A percentile compares a stretch with the other conserved stretches of the same genome.
Evolutionary conservation across 2,329 filamentous ascomycete species (phyloP).

Genomic region (Ascochyta rabiei): DNA sequence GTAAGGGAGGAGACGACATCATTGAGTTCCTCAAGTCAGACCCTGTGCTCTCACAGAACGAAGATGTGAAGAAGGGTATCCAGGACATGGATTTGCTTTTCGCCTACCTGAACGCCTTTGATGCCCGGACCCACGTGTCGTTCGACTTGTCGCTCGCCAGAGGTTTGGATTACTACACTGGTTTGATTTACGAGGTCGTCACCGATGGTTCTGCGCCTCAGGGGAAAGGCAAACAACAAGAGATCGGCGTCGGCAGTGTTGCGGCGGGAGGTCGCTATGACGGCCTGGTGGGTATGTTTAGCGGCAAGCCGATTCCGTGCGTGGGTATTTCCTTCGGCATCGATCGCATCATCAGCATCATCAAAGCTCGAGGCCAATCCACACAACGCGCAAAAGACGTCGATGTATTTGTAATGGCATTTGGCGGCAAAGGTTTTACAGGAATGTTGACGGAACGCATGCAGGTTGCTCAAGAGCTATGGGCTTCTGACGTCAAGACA

Average conservation of each 20-base stretch:
- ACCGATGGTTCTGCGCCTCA: conserved; percentile 74
- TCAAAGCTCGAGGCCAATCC: conserved; percentile 74
- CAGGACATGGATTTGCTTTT: conserved; percentile 82
- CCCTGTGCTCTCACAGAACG: conserved; percentile 58
- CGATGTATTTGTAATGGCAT: conserved; percentile 94
- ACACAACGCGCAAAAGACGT: conserved; percentile 72
- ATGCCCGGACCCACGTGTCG: conserved; percentile 74
- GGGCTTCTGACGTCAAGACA: conserved; percentile 89
- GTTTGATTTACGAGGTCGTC: conserved; percentile 87
- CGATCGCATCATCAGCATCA: conserved; percentile 93
- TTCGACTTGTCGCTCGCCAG: conserved; percentile 91
- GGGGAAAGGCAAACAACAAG: conserved; percentile 43
- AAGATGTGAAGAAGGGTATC: conserved; percentile 75
- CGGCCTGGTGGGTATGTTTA: conserved; percentile 93
- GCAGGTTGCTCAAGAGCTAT: conserved; percentile 75
- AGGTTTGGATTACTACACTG: conserved; percentile 92
- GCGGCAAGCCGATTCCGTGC: conserved; percentile 86
- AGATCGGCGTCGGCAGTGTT: conserved; percentile 81
- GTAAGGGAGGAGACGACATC: conserved; percentile 76
- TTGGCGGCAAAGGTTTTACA: conserved; percentile 83
- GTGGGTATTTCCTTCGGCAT: conserved; percentile 93
- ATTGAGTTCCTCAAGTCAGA: conserved; percentile 53
- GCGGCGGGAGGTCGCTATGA: conserved; percentile 92
- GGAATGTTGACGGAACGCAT: conserved; percentile 85
- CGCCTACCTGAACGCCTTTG: conserved; percentile 79